Percentiles rank a stretch among this genome's conserved stretches.
phyloP scores from a whole-genome alignment of 164 flowering plant species.

The Brasenia schreberi region DNA sequence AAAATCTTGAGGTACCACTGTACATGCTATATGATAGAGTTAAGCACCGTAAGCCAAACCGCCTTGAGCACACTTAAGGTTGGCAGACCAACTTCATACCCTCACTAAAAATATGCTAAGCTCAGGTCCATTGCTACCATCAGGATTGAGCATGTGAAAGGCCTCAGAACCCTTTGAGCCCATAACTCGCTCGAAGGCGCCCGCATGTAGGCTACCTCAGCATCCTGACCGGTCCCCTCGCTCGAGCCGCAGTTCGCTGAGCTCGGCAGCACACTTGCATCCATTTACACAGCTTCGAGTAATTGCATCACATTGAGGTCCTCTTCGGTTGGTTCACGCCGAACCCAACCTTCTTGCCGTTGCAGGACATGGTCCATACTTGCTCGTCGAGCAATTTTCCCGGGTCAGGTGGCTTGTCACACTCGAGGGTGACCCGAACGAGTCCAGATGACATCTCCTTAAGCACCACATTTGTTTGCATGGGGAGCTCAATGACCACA shows the following conservation, averaged over 20 bases:
- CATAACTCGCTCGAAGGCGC: constrained; percentile 66
- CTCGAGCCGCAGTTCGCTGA: constrained; percentile 27
- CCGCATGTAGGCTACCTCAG: constrained; percentile 63
- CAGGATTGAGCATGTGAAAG: constrained; percentile 69
- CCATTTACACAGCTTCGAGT: constrained; percentile 57
- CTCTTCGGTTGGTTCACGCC: constrained; percentile 48
- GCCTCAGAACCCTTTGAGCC: constrained; percentile 83
- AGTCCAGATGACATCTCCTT: constrained; percentile 58
- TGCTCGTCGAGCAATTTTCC: constrained; percentile 53
- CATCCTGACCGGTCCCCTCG: constrained; percentile 38
- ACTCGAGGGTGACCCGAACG: constrained; percentile 68
- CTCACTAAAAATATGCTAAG: constrained; percentile 69
- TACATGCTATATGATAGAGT: too few species aligned
- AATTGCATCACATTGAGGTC: constrained; percentile 55
- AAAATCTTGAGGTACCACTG: too few species aligned
- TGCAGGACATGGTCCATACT: constrained; percentile 65
- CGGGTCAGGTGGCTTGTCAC: constrained; percentile 48
- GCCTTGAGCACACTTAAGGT: too few species aligned
- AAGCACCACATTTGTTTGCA: constrained; percentile 43
- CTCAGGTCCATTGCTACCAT: constrained; percentile 70
- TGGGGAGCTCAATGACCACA: constrained; percentile 50
- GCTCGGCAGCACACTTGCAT: constrained; percentile 66
- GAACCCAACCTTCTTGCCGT: constrained; percentile 61
- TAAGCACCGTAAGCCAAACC: too few species aligned
- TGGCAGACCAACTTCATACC: constrained; percentile 15